These are phyloP conservation scores for Epichloe festucae DNA, from an alignment of 2,329 filamentous ascomycete species.

Conservation along the genomic window DNA sequence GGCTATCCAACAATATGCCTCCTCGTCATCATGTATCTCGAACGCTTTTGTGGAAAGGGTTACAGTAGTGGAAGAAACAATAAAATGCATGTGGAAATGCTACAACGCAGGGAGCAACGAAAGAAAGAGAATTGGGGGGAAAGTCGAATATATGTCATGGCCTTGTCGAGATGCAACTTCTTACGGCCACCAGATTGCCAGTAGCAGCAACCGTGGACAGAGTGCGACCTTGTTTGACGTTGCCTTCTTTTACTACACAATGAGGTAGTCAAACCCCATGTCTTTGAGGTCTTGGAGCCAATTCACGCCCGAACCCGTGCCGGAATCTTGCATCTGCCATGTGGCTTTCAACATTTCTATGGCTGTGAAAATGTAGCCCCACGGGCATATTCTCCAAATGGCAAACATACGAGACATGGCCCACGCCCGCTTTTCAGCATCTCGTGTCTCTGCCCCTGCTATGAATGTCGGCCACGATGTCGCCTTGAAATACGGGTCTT, in stretches of 20 bases:
- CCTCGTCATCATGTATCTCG: neutral
- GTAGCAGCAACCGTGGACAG: neutral
- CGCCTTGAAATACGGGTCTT: constrained; percentile 43
- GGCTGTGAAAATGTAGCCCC: constrained; percentile 37
- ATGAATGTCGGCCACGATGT: constrained; percentile 48
- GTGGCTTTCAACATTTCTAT: constrained; percentile 36
- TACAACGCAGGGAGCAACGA: too few species aligned
- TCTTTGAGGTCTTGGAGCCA: constrained; percentile 32
- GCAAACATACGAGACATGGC: constrained; percentile 33
- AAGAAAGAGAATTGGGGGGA: neutral
- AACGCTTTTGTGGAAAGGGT: neutral
- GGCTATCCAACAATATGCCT: neutral
- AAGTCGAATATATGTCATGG: neutral
- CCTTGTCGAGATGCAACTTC: too few species aligned
- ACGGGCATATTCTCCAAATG: constrained; percentile 33
- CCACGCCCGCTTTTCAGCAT: constrained; percentile 34
- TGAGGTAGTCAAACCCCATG: constrained; percentile 32
- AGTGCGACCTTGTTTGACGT: neutral
- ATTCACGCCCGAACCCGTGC: constrained; percentile 14
- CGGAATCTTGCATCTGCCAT: constrained; percentile 30
- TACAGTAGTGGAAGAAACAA: neutral
- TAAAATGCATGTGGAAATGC: too few species aligned
- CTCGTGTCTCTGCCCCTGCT: constrained; percentile 40
- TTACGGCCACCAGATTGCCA: too few species aligned
- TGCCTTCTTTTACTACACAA: constrained; percentile 22